Evolutionary conservation across 1,284 basidiomycete genomes (phyloP).

Genomic region (Porogramme epimiltina): DNA sequence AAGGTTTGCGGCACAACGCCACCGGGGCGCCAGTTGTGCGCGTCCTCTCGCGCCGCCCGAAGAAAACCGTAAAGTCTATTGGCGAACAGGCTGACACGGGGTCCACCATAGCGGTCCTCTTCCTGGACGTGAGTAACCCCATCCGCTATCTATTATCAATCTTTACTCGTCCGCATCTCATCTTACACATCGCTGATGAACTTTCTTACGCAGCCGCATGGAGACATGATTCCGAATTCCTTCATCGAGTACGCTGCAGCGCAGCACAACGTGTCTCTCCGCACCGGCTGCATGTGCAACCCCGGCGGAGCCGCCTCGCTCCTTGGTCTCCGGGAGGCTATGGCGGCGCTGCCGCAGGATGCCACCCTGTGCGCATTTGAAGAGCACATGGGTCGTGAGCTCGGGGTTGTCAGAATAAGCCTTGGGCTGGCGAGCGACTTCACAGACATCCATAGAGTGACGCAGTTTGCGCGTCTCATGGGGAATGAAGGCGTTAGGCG

Average conservation of each 20-base stretch:
- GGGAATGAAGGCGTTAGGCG: conserved; percentile 44
- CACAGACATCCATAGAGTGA: conserved; percentile 71
- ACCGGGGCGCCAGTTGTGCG: conserved; percentile 59
- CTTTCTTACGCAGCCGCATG: conserved; percentile 50
- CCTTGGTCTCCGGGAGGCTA: conserved; percentile 66
- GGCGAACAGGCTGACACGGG: conserved; percentile 71
- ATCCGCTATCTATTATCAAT: not conserved
- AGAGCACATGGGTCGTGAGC: conserved; percentile 58
- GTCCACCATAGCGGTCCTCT: conserved; percentile 63
- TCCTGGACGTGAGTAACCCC: conserved; percentile 55
- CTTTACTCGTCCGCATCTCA: too few relatives aligned
- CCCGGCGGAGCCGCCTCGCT: conserved; percentile 76
- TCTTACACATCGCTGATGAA: too few relatives aligned
- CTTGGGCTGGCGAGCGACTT: conserved; percentile 76
- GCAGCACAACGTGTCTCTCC: conserved; percentile 64
- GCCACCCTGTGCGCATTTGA: conserved; percentile 66
- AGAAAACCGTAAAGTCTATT: conserved; percentile 49
- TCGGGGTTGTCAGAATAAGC: conserved; percentile 76
- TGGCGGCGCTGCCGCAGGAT: conserved; percentile 61
- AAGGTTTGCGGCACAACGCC: conserved; percentile 56
- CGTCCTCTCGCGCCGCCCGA: conserved; percentile 62
- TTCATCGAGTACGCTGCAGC: conserved; percentile 73
- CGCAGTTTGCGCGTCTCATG: conserved; percentile 56
- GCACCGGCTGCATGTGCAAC: conserved; percentile 86
- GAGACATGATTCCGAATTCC: conserved; percentile 66